Conservation (phyloP, 768 basidiomycete species). For the Sutorius australiensis region DNA sequence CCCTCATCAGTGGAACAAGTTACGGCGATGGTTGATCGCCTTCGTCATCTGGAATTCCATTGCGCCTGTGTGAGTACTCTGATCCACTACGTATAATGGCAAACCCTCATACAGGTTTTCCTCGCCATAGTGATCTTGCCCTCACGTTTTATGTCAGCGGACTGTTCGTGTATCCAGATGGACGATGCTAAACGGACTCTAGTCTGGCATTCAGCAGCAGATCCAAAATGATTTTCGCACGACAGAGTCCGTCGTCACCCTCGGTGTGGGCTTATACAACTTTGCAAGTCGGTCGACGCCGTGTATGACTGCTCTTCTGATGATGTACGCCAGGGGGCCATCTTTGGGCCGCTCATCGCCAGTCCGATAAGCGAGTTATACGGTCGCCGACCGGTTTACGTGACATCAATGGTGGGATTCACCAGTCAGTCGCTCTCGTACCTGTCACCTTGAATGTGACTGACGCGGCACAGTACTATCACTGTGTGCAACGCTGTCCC, state of each 20-base stretch:
- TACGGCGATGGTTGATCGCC: conserved; percentile 26
- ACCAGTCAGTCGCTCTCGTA: conserved; percentile 12
- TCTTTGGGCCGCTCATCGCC: conserved; percentile 25
- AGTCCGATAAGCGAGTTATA: conserved; percentile 26
- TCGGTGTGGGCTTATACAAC: conserved; percentile 26
- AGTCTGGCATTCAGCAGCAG: conserved; percentile 30
- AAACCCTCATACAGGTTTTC: background rate
- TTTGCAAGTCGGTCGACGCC: conserved; percentile 15
- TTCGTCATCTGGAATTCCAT: conserved; percentile 29
- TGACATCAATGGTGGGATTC: conserved; percentile 20
- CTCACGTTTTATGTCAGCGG: conserved; percentile 27
- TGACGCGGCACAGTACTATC: conserved; percentile 22
- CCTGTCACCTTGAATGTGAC: background rate
- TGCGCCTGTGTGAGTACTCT: conserved; percentile 26
- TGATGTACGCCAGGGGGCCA: conserved; percentile 13
- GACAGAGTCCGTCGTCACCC: conserved; percentile 21
- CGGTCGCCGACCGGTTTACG: conserved; percentile 24
- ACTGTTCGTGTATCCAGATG: background rate
- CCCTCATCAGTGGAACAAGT: conserved; percentile 28
- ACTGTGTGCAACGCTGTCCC: conserved; percentile 22
- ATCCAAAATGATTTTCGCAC: conserved; percentile 22
- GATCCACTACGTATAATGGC: background rate
- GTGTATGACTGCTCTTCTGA: background rate
- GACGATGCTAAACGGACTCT: conserved; percentile 1
- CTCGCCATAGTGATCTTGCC: conserved; percentile 19